Conservation (phyloP, 176 grass and related monocot species). For the Cenchrus fungigraminus region DNA sequence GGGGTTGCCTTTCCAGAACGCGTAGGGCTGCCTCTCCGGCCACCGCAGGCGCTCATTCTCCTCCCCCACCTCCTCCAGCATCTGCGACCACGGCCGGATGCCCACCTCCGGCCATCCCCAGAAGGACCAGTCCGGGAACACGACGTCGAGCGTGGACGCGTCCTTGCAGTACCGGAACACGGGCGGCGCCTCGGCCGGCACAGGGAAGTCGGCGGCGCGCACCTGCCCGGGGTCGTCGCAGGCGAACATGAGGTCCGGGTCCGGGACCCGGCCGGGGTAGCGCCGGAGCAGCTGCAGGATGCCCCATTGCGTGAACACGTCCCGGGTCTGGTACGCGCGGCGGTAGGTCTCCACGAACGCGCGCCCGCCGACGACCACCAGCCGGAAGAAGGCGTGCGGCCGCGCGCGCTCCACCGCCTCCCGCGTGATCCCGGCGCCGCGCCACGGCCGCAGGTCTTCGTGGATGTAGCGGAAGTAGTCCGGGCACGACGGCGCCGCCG, state of each 20-base stretch:
- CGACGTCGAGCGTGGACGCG: slow-evolving; percentile 46
- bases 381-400: slow-evolving; percentile 55
- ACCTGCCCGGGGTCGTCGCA: slow-evolving; percentile 59
- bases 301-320: slow-evolving; percentile 78
- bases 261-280: slow-evolving; percentile 64
- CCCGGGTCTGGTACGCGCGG: slow-evolving; percentile 59
- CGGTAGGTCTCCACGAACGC: slow-evolving; percentile 66
- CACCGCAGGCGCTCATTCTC: slow-evolving; percentile 48
- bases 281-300: slow-evolving; percentile 61
- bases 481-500: background rate
- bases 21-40: slow-evolving; percentile 58
- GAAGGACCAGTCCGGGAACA: slow-evolving; percentile 95
- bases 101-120: slow-evolving; percentile 76
- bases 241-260: slow-evolving; percentile 82
- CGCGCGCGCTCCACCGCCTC: slow-evolving; percentile 56
- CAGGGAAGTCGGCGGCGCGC: slow-evolving; percentile 35
- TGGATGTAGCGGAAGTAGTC: slow-evolving; percentile 59
- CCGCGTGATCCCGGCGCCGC: slow-evolving; percentile 57
- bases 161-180: slow-evolving; percentile 73
- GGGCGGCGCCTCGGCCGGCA: slow-evolving; percentile 40
- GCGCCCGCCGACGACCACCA: slow-evolving; percentile 55
- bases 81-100: slow-evolving; percentile 49
- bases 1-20: slow-evolving; percentile 61
- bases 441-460: slow-evolving; percentile 66
- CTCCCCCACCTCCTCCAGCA: slow-evolving; percentile 41